Evolutionary conservation across 805 yeast species (phyloP).

Genomic region (Citeromyces matritensis): DNA sequence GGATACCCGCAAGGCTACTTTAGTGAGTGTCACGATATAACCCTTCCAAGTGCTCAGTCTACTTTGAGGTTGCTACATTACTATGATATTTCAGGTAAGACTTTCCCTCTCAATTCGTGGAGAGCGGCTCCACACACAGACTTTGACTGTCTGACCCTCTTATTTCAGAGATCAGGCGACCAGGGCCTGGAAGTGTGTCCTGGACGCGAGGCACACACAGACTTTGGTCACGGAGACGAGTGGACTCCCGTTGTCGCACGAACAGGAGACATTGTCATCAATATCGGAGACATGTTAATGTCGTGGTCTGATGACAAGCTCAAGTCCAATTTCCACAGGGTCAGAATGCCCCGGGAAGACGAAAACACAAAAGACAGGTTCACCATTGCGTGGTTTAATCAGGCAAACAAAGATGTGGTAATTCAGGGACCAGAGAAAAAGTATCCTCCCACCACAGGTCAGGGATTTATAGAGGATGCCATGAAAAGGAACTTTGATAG

Average conservation of each 20-base stretch:
- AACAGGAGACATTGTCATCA: constrained; percentile 18
- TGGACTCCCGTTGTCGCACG: constrained; percentile 18
- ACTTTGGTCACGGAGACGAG: constrained; percentile 16
- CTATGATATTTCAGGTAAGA: constrained; percentile 12
- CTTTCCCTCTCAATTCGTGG: constrained; percentile 12
- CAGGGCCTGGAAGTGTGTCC: constrained; percentile 21
- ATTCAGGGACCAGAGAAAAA: constrained; percentile 13
- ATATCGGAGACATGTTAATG: constrained; percentile 23
- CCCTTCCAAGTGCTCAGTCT: constrained; percentile 14
- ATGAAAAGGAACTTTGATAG: constrained; percentile 18
- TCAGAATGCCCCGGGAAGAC: constrained; percentile 12
- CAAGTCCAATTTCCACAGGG: constrained; percentile 20
- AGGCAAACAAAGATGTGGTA: constrained; percentile 16
- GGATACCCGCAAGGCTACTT: constrained; percentile 14
- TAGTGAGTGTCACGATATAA: constrained; percentile 12
- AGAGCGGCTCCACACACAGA: constrained; percentile 22
- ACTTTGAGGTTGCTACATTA: constrained; percentile 18
- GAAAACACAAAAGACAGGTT: constrained; percentile 15
- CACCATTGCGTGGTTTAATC: constrained; percentile 19
- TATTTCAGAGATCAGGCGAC: constrained; percentile 18
- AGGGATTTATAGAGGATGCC: constrained; percentile 16
- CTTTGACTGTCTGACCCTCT: constrained; percentile 17
- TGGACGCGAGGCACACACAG: constrained; percentile 18
- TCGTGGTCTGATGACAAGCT: constrained; percentile 19
- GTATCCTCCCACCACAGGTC: constrained; percentile 14